Evolutionary conservation across 192 early-diverging fungal genomes (phyloP).

Genomic region (Funneliformis geosporum): DNA sequence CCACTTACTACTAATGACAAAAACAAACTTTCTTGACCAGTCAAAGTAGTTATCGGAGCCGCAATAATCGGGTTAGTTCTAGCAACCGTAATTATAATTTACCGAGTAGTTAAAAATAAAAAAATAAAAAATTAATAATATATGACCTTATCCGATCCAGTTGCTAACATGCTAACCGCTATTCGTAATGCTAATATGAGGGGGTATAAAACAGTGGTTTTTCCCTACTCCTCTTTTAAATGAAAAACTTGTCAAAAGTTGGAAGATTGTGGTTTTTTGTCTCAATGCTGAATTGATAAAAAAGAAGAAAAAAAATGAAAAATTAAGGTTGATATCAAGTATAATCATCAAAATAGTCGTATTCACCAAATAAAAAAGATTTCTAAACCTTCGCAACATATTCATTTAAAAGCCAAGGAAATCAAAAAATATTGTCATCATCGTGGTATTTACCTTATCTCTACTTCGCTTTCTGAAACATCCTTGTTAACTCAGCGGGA

Average conservation of each 20-base stretch:
- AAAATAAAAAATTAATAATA: no score
- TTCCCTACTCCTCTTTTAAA: constrained; percentile 13
- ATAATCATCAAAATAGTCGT: not conserved
- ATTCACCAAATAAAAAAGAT: constrained; percentile 23
- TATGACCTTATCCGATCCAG: constrained; percentile 8
- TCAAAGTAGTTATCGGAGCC: no score
- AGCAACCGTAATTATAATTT: no score
- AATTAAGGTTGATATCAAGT: constrained; percentile 7
- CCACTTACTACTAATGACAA: no score
- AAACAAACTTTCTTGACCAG: no score
- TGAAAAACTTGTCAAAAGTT: constrained; percentile 10
- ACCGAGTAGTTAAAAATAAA: no score
- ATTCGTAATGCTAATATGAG: constrained; percentile 21
- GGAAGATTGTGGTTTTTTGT: not conserved
- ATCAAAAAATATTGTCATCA: not conserved
- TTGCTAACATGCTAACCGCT: not conserved
- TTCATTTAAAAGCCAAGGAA: not conserved
- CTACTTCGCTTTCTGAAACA: not conserved
- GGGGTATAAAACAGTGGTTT: not conserved
- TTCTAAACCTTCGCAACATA: constrained; percentile 25
- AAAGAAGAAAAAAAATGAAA: not conserved
- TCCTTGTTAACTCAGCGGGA: constrained; percentile 3
- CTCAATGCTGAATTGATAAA: not conserved
- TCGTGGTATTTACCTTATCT: not conserved
- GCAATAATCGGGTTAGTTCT: no score